phyloP scores from a whole-genome alignment of 495 filamentous ascomycete species.

The Aspergillus hancockii region DNA sequence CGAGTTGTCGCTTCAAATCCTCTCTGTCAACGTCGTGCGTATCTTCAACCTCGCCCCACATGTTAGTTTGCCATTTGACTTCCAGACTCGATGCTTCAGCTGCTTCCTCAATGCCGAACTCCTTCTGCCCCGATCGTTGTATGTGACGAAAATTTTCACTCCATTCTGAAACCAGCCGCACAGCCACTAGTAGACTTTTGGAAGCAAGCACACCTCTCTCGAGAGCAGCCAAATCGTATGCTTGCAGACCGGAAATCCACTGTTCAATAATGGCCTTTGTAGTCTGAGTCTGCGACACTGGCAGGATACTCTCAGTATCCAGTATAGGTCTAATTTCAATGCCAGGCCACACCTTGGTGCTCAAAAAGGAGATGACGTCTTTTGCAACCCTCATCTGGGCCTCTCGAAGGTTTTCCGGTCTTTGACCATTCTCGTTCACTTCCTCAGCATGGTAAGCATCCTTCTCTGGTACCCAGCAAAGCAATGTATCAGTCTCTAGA shows the following conservation, averaged over 20 bases:
- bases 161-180: conserved; percentile 83
- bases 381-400: conserved; percentile 67
- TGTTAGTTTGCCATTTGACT: conserved; percentile 84
- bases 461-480: conserved; percentile 83
- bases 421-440: conserved; percentile 27
- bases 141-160: conserved; percentile 65
- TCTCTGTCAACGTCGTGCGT: conserved; percentile 97
- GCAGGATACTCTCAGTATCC: conserved; percentile 72
- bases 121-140: conserved; percentile 31
- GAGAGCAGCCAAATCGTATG: conserved; percentile 81
- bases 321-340: conserved; percentile 73
- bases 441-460: conserved; percentile 29
- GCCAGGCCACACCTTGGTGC: conserved; percentile 80
- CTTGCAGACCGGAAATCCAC: conserved; percentile 72
- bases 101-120: conserved; percentile 63
- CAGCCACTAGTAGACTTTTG: conserved; percentile 81
- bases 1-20: conserved; percentile 84
- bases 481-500: conserved; percentile 87
- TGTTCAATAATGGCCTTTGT: conserved; percentile 73
- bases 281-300: conserved; percentile 64
- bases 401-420: conserved; percentile 60
- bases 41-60: conserved; percentile 97
- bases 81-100: conserved; percentile 77
- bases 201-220: conserved; percentile 81
- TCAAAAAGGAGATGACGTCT: conserved; percentile 69